These are phyloP conservation scores for Millerago galiae DNA, from an alignment of 805 yeast genomes.

Conservation along the genomic window DNA sequence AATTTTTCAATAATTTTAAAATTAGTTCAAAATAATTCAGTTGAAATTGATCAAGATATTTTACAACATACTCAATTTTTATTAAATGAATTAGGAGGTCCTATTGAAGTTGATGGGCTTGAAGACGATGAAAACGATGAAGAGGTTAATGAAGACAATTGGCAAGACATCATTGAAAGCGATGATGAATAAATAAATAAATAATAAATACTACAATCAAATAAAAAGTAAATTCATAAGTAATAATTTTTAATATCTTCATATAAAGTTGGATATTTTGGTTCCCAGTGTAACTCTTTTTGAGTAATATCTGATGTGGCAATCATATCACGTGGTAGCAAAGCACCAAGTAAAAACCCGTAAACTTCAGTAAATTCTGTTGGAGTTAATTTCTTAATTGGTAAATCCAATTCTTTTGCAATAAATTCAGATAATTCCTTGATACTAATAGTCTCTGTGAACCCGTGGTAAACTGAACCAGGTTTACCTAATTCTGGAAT, in stretches of 20 bases:
- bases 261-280: conserved; percentile 15
- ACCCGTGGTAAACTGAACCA: conserved; percentile 23
- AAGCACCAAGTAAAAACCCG: not conserved
- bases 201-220: not conserved
- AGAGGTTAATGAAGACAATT: conserved; percentile 31
- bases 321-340: conserved; percentile 8
- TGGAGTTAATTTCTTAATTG: conserved; percentile 11
- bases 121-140: conserved; percentile 34
- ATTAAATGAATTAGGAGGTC: conserved; percentile 56
- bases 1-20: conserved; percentile 10
- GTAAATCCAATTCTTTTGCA: conserved; percentile 16
- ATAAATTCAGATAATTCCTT: conserved; percentile 25
- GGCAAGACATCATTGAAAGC: conserved; percentile 47
- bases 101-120: conserved; percentile 53
- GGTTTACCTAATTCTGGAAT: conserved; percentile 24
- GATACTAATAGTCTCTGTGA: conserved; percentile 19
- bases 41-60: conserved; percentile 56
- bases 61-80: conserved; percentile 44
- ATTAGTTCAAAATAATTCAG: conserved; percentile 1
- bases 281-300: conserved; percentile 24
- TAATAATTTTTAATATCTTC: conserved; percentile 23
- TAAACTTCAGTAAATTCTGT: not conserved
- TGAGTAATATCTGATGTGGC: conserved; percentile 16
- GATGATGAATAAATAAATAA: conserved; percentile 24
- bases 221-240: not conserved